These are phyloP conservation scores for Trichosporon sp. DNA, from an alignment of 1,284 basidiomycete genomes.

Conservation along the genomic window DNA sequence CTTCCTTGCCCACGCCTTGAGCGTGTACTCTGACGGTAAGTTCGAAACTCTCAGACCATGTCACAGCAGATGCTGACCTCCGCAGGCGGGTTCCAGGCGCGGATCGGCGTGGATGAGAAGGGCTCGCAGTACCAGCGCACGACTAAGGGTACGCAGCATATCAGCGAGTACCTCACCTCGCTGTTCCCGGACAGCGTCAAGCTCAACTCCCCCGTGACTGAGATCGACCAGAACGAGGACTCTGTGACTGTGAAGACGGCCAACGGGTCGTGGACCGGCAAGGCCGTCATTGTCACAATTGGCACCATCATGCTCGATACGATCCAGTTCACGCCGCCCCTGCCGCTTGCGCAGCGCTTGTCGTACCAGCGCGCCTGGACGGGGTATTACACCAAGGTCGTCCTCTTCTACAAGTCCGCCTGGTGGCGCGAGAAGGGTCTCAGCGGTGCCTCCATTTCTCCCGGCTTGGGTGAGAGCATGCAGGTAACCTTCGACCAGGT, in stretches of 20 bases:
- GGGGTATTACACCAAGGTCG: constrained; percentile 13
- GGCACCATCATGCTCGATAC: background rate
- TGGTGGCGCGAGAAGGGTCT: constrained; percentile 15
- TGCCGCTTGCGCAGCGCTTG: constrained; percentile 3
- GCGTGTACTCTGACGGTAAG: background rate
- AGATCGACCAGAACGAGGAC: background rate
- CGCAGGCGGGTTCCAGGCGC: constrained; percentile 3
- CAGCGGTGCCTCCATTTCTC: background rate
- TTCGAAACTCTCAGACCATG: background rate
- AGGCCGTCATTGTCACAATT: constrained; percentile 1
- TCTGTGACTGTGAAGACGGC: background rate
- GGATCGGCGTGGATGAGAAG: background rate
- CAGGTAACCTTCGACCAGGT: constrained; percentile 5
- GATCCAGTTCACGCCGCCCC: constrained; percentile 9
- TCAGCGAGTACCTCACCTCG: constrained; percentile 9
- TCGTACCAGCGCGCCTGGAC: constrained; percentile 9
- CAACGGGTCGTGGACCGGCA: background rate
- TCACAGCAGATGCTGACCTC: background rate
- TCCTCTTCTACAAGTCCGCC: constrained; percentile 9
- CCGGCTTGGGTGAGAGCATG: background rate
- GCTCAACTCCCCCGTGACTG: background rate
- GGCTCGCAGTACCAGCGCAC: constrained; percentile 18
- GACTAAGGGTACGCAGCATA: constrained; percentile 13
- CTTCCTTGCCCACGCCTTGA: background rate
- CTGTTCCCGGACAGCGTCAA: constrained; percentile 8